Evolutionary conservation across 257 asterid genomes (phyloP).

Genomic region (Dorcoceras hygrometricum): DNA sequence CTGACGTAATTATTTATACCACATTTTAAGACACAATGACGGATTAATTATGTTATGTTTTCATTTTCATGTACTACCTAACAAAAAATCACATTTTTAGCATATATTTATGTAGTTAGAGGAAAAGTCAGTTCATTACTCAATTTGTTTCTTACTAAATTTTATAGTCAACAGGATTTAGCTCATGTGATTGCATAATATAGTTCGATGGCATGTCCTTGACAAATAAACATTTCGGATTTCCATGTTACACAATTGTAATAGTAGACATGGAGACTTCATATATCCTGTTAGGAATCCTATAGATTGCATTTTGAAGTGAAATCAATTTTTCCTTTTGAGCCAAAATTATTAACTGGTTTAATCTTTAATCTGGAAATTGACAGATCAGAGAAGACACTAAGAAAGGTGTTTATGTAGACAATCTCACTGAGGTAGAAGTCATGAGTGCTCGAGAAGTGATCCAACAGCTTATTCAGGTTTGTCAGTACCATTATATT

Average conservation of each 20-base stretch:
- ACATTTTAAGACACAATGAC: slow-evolving; percentile 1
- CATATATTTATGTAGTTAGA: slow-evolving; percentile 2
- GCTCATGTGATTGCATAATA: background rate
- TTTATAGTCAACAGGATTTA: background rate
- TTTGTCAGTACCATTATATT: slow-evolving; percentile 28
- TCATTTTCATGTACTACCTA: slow-evolving; percentile 6
- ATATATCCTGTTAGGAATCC: slow-evolving; percentile 14
- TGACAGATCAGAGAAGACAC: slow-evolving; percentile 88
- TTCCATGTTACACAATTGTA: background rate
- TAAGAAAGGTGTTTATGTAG: slow-evolving; percentile 91
- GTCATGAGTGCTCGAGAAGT: slow-evolving; percentile 91
- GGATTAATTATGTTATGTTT: slow-evolving; percentile 9
- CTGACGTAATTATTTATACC: background rate
- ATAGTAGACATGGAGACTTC: background rate
- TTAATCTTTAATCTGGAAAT: slow-evolving; percentile 20
- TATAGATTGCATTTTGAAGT: slow-evolving; percentile 4
- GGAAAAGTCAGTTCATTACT: background rate
- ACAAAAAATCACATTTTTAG: background rate
- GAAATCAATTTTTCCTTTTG: slow-evolving; percentile 7
- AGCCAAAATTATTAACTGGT: background rate
- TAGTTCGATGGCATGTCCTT: background rate
- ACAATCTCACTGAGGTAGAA: slow-evolving; percentile 86
- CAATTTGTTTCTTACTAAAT: background rate
- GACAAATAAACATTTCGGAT: background rate
- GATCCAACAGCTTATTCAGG: slow-evolving; percentile 94